phyloP scores from a whole-genome alignment of 352 stramenopile genomes.

The Pythium biforme region DNA sequence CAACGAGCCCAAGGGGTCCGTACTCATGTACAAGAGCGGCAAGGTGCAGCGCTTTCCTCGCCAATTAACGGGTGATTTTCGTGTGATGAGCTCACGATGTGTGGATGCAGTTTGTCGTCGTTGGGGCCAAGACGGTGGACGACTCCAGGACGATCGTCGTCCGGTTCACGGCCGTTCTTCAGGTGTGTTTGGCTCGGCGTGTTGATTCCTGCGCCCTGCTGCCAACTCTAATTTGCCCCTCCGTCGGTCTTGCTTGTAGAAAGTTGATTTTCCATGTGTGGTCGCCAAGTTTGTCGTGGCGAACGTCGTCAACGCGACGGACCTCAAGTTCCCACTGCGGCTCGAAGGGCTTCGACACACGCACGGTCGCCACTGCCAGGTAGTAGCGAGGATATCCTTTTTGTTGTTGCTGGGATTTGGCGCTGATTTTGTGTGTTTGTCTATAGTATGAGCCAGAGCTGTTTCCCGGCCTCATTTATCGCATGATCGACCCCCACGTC shows the following conservation, averaged over 20 bases:
- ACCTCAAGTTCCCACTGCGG: constrained; percentile 86
- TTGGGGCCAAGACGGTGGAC: constrained; percentile 44
- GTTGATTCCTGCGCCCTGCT: too few relatives aligned
- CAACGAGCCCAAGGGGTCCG: constrained; percentile 46
- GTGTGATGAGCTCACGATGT: background rate
- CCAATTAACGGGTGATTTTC: background rate
- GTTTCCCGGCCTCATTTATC: constrained; percentile 97
- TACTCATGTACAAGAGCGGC: constrained; percentile 63
- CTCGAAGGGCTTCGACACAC: constrained; percentile 66
- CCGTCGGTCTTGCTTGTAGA: constrained; percentile 28
- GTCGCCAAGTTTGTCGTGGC: constrained; percentile 46
- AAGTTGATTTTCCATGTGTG: constrained; percentile 53
- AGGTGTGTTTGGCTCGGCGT: constrained; percentile 35
- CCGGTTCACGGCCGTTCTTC: constrained; percentile 58
- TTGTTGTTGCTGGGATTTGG: background rate
- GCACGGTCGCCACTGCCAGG: constrained; percentile 66
- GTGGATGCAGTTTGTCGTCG: constrained; percentile 53
- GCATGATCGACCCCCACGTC: constrained; percentile 90
- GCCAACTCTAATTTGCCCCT: too few relatives aligned
- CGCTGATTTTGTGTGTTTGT: background rate
- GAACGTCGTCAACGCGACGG: constrained; percentile 91
- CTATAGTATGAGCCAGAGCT: constrained; percentile 95
- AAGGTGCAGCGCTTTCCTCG: constrained; percentile 31
- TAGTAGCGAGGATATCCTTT: constrained; percentile 21
- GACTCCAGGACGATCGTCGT: constrained; percentile 44